phyloP scores from a whole-genome alignment of 2,329 filamentous ascomycete species.

The Stemphylium vesicarium region DNA sequence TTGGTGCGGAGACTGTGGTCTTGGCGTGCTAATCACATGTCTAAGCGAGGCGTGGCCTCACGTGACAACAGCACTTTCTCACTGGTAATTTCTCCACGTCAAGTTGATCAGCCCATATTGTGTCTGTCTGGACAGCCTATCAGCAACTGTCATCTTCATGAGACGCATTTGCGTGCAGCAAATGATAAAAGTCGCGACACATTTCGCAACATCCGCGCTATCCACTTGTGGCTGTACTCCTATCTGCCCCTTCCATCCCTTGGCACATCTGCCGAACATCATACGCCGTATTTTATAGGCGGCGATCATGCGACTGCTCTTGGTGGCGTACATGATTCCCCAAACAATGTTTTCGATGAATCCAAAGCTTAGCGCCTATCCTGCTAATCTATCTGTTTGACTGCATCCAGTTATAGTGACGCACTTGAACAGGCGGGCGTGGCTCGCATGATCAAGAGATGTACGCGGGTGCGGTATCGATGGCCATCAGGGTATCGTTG shows the following conservation, averaged over 20 bases:
- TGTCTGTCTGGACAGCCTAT: too few species aligned
- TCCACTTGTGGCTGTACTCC: not conserved
- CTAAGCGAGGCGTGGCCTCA: conserved; percentile 28
- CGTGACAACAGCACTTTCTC: not conserved
- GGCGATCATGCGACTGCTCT: conserved; percentile 11
- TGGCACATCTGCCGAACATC: conserved; percentile 5
- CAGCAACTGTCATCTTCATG: too few species aligned
- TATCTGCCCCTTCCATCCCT: conserved; percentile 4
- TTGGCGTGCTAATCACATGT: conserved; percentile 22
- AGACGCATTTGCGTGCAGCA: not conserved
- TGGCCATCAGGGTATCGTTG: conserved; percentile 8
- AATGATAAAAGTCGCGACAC: not conserved
- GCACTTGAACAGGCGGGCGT: conserved; percentile 15
- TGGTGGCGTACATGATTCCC: conserved; percentile 15
- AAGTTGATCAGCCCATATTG: not conserved
- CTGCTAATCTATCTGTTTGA: conserved; percentile 1
- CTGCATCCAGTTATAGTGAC: conserved; percentile 3
- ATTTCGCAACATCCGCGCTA: not conserved
- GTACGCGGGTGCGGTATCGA: not conserved
- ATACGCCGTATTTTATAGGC: conserved; percentile 1
- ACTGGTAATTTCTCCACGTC: not conserved
- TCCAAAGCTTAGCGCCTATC: conserved; percentile 16
- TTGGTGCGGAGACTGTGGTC: conserved; percentile 31
- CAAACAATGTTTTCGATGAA: conserved; percentile 23
- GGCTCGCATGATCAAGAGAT: conserved; percentile 1